Conservation (phyloP, 1,284 basidiomycete genomes). For the Rugosomyces carneus region DNA sequence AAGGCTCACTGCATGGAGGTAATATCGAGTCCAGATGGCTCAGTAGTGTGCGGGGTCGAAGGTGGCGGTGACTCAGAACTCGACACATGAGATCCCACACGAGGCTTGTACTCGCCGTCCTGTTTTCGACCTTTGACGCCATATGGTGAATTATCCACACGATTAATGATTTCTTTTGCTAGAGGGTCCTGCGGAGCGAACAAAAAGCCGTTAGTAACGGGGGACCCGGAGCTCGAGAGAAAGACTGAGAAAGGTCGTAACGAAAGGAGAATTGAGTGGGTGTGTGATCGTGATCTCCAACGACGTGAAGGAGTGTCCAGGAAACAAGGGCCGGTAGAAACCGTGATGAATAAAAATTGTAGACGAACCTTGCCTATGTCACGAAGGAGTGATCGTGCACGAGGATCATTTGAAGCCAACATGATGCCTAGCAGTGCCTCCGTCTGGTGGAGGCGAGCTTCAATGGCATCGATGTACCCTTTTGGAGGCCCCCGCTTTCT, state of each 20-base stretch:
- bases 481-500: conserved; percentile 81
- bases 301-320: not conserved
- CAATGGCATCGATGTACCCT: conserved; percentile 88
- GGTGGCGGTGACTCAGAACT: conserved; percentile 21
- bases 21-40: conserved; percentile 30
- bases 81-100: conserved; percentile 21
- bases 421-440: conserved; percentile 80
- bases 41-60: conserved; percentile 20
- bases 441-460: conserved; percentile 80
- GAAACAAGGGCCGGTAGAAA: conserved; percentile 5
- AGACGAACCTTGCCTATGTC: conserved; percentile 45
- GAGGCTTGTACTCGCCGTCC: conserved; percentile 24
- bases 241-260: not conserved
- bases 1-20: conserved; percentile 53
- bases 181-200: conserved; percentile 48
- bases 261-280: not conserved
- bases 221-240: not conserved
- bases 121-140: conserved; percentile 60
- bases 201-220: conserved; percentile 1
- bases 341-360: not conserved
- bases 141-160: conserved; percentile 72
- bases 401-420: conserved; percentile 58
- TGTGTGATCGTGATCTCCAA: conserved; percentile 1
- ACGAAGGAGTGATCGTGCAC: conserved; percentile 53
- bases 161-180: conserved; percentile 67